Base-by-base conservation (phyloP, 106 monocot genomes). In the Xerophyta viscosa region DNA sequence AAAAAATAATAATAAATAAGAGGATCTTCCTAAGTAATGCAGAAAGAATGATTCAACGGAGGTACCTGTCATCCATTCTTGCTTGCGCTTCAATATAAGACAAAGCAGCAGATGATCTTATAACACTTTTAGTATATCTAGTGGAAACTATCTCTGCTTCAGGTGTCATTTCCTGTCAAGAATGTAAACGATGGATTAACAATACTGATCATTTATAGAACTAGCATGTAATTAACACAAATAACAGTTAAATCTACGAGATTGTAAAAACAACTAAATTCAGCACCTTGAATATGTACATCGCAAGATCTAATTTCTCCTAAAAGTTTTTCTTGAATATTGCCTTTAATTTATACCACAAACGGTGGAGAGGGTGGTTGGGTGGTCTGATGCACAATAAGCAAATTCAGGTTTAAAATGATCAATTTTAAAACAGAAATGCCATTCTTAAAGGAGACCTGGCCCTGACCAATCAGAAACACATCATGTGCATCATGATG, bases 11-110 rank as follows among this genome's bases (percentile, higher is more conserved):
- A 39, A 1, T 39, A 10, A 7, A 8, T 7, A 29, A 17, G 18
- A 12, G 6, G 29, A 52, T 4, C 28, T 19, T 17, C 37, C 24
- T 57, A 13, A 24, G 17, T 23, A 0, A 56, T 26, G 14, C 15
- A 42, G 33, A 27, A 54, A n/a, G 27, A 49, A 48, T 11, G 31
- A 17, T n/a, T 8, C 55, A 18, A 58, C 20, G 6, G 57, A 62
- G 31, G 27, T 27, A 99, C 98, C 86, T 83, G 50, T 99, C 98
- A 72, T 99, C 98, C 98, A 99, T 98, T 31, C 86, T 77, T 36
- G 98, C 98, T 90, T 99, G 98, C 68, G 98, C 98, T 82, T 98
- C 98, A 6, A 99, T 74, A 77, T 99, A 99, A 51, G 98, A 99
- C 62, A 99, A 55, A 62, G 98, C 98, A 82, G 90, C 90, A 75